Evolutionary conservation across 139 green algal genomes (phyloP).

Genomic region (Parachlorella kessleri): DNA sequence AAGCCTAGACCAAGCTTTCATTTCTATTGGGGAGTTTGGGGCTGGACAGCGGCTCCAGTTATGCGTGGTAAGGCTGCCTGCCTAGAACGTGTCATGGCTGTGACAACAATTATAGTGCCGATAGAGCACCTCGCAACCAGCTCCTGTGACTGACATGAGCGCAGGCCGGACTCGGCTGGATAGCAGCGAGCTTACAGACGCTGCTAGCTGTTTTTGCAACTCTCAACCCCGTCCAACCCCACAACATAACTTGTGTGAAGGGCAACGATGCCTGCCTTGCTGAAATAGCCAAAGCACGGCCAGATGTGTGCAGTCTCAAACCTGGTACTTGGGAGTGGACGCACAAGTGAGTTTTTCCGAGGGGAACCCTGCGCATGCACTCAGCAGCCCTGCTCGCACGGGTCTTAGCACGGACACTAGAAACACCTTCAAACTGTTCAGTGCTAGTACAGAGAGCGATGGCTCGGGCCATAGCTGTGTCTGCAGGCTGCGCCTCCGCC

Average conservation of each 20-base stretch:
- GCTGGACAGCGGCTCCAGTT: constrained; percentile 30
- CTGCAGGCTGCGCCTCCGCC: neutral
- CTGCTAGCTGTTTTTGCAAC: constrained; percentile 9
- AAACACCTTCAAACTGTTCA: neutral
- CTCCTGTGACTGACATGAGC: neutral
- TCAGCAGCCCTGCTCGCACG: neutral
- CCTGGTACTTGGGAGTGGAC: neutral
- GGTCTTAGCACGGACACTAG: neutral
- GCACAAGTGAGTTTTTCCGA: neutral
- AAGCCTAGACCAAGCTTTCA: constrained; percentile 33
- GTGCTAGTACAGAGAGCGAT: neutral
- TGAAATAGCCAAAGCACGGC: neutral
- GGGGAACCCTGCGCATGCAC: neutral
- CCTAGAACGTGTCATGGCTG: too few relatives aligned
- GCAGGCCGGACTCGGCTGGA: constrained; percentile 25
- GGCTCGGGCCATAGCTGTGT: neutral
- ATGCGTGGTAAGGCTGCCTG: constrained; percentile 12
- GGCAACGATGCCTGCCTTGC: neutral
- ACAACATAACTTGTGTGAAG: neutral
- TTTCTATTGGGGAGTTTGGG: constrained; percentile 35
- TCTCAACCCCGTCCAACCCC: neutral
- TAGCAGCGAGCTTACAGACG: constrained; percentile 32
- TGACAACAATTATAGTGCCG: neutral
- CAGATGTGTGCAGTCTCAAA: neutral
- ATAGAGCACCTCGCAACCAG: neutral